Conservation (phyloP, 192 early-diverging fungal genomes). For the Backusella parvicylindrica region DNA sequence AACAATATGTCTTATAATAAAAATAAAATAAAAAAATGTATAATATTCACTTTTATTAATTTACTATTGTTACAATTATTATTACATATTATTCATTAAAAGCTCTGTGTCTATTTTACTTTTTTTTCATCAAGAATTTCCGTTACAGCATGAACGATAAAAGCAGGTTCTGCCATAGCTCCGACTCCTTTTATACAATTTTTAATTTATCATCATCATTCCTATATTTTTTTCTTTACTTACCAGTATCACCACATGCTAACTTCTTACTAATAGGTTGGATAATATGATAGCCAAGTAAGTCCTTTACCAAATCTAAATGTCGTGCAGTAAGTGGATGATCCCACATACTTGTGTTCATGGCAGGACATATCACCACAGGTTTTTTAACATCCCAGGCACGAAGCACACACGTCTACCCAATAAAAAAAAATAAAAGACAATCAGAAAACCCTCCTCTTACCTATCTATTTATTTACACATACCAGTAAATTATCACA, state of each 20-base stretch:
- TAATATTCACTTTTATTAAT: neutral
- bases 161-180: slow-evolving; percentile 76
- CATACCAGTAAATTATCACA: slow-evolving; percentile 91
- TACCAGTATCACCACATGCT: slow-evolving; percentile 89
- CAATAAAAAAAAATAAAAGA: neutral
- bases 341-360: slow-evolving; percentile 97
- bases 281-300: slow-evolving; percentile 64
- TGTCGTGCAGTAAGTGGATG: slow-evolving; percentile 85
- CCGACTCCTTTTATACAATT: slow-evolving; percentile 56
- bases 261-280: slow-evolving; percentile 79
- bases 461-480: neutral
- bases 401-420: slow-evolving; percentile 79
- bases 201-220: neutral
- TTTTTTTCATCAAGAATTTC: neutral
- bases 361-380: slow-evolving; percentile 86
- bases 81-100: neutral
- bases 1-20: neutral
- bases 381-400: slow-evolving; percentile 79
- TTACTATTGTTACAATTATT: neutral
- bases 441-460: neutral
- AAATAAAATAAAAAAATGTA: neutral
- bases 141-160: neutral
- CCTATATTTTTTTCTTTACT: slow-evolving; percentile 6
- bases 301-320: slow-evolving; percentile 46
- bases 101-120: neutral